phyloP scores from a whole-genome alignment of 495 filamentous ascomycete species.

The Podospora tetraspora region DNA sequence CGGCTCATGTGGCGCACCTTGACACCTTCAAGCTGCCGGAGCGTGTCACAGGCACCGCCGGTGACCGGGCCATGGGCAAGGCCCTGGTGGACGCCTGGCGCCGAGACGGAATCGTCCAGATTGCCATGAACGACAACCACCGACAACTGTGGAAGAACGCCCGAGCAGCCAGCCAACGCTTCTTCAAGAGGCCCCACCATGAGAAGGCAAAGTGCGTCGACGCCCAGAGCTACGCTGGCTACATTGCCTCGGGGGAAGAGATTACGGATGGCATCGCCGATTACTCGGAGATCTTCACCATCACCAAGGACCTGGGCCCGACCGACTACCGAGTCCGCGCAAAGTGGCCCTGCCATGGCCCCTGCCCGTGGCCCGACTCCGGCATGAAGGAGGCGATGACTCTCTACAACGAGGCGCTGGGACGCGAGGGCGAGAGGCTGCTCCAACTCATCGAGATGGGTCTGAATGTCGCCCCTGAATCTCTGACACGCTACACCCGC shows the following conservation, averaged over 20 bases:
- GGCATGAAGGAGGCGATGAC: constrained; percentile 33
- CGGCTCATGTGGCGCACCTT: constrained; percentile 29
- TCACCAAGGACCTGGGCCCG: constrained; percentile 39
- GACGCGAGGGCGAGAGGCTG: constrained; percentile 34
- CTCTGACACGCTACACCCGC: constrained; percentile 31
- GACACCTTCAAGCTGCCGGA: constrained; percentile 35
- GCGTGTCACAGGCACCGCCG: constrained; percentile 22
- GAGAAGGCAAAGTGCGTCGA: constrained; percentile 41
- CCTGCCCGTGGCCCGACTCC: constrained; percentile 40
- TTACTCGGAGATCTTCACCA: constrained; percentile 46
- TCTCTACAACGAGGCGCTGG: constrained; percentile 29
- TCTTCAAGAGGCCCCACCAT: constrained; percentile 31
- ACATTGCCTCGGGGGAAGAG: constrained; percentile 47
- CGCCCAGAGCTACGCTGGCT: constrained; percentile 40
- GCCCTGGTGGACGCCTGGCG: constrained; percentile 38
- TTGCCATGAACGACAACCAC: constrained; percentile 30
- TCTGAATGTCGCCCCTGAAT: constrained; percentile 24
- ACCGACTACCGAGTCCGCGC: constrained; percentile 32
- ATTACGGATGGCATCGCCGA: constrained; percentile 43
- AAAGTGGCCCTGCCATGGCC: constrained; percentile 44
- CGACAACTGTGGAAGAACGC: constrained; percentile 24
- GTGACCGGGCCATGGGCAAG: constrained; percentile 29
- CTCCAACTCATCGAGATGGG: constrained; percentile 37
- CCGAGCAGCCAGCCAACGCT: constrained; percentile 30
- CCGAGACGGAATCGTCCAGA: constrained; percentile 41